These are phyloP conservation scores for Cyclostephanos invisitatus DNA, from an alignment of 108 stramenopile species.

Conservation along the genomic window DNA sequence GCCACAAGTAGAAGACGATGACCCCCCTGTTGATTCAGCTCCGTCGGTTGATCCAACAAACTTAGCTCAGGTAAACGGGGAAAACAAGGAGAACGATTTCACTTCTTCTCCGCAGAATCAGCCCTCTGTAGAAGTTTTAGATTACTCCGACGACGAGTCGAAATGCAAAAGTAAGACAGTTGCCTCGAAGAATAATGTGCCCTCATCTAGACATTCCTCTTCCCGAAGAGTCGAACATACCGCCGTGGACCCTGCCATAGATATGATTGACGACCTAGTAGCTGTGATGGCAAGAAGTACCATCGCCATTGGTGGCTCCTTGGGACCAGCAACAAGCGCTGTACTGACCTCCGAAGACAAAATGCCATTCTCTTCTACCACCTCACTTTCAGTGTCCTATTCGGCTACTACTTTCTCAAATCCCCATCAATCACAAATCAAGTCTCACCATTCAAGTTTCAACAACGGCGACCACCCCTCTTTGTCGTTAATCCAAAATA, in stretches of 20 bases:
- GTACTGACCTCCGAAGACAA: constrained; percentile 3
- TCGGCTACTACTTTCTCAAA: constrained; percentile 25
- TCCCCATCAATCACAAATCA: constrained; percentile 7
- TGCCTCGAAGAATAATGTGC: neutral
- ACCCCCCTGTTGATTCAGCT: neutral
- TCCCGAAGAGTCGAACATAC: neutral
- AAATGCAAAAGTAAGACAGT: constrained; percentile 1
- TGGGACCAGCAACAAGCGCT: constrained; percentile 19
- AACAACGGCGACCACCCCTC: constrained; percentile 17
- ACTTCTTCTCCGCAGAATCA: constrained; percentile 20
- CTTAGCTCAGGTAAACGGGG: neutral
- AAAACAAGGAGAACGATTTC: constrained; percentile 16
- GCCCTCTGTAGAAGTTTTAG: constrained; percentile 26
- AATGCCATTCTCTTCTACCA: constrained; percentile 4
- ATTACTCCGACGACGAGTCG: constrained; percentile 13
- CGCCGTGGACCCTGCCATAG: constrained; percentile 16
- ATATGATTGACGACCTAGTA: constrained; percentile 40
- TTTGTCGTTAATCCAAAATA: constrained; percentile 4
- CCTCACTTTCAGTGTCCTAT: constrained; percentile 19
- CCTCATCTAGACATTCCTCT: constrained; percentile 4
- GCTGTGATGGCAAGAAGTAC: constrained; percentile 37
- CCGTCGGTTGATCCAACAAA: neutral
- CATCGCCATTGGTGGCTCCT: neutral
- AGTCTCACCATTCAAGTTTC: constrained; percentile 9
- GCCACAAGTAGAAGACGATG: neutral